Evolutionary conservation across 2,329 filamentous ascomycete genomes (phyloP).

Genomic region (Aspergillus sp.): DNA sequence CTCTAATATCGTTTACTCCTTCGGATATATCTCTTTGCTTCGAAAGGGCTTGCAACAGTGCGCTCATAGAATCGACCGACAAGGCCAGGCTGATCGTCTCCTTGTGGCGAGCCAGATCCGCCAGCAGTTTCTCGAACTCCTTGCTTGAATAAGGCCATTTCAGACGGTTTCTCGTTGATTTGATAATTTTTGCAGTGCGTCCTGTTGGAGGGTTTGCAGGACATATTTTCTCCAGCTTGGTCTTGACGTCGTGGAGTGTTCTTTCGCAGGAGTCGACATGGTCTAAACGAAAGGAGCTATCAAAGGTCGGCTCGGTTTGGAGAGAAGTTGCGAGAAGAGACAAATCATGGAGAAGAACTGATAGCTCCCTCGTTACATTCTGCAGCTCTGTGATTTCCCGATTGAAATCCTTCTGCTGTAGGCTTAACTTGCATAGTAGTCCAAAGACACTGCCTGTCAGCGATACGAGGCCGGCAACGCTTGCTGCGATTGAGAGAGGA

Average conservation of each 20-base stretch:
- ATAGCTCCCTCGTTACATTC: neutral
- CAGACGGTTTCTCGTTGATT: neutral
- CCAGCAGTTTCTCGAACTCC: neutral
- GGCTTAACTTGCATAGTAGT: neutral
- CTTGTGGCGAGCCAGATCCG: neutral
- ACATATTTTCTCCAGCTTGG: neutral
- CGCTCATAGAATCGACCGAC: neutral
- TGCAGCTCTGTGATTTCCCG: neutral
- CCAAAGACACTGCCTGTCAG: neutral
- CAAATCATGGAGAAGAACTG: neutral
- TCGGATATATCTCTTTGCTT: neutral
- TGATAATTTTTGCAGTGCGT: neutral
- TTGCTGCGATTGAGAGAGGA: conserved; percentile 2
- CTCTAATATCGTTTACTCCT: neutral
- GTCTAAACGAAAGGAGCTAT: neutral
- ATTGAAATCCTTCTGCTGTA: neutral
- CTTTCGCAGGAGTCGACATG: neutral
- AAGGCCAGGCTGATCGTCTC: neutral
- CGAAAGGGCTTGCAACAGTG: neutral
- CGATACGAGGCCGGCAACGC: neutral
- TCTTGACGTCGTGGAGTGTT: neutral
- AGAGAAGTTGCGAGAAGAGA: neutral
- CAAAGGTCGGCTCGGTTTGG: neutral
- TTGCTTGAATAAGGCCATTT: neutral
- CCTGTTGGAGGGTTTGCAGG: no score